Evolutionary conservation across 139 green algal genomes (phyloP).

Genomic region (Picochlorum costavermella): DNA sequence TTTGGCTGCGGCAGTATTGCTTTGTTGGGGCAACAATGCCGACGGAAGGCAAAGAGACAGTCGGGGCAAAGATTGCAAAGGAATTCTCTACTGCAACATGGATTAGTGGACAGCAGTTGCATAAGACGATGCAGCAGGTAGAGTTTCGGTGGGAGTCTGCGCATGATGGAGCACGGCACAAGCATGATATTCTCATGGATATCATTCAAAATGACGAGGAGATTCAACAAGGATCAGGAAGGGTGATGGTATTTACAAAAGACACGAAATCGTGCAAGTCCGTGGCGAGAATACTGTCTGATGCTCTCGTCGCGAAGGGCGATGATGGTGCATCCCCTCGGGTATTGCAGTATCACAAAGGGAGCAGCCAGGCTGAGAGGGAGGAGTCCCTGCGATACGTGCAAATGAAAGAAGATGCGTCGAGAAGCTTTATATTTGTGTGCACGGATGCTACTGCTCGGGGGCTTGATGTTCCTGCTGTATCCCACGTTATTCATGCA

Average conservation of each 20-base stretch:
- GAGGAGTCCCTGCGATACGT: constrained; percentile 24
- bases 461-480: constrained; percentile 76
- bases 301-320: not conserved
- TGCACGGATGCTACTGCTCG: constrained; percentile 86
- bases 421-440: constrained; percentile 60
- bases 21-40: constrained; percentile 92
- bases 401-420: not conserved
- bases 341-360: constrained; percentile 45
- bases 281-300: constrained; percentile 31
- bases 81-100: constrained; percentile 56
- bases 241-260: constrained; percentile 73
- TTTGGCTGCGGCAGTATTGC: constrained; percentile 73
- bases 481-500: constrained; percentile 79
- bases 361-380: constrained; percentile 26
- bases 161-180: not conserved
- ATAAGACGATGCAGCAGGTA: constrained; percentile 37
- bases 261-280: constrained; percentile 44
- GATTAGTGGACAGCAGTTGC: constrained; percentile 59
- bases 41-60: constrained; percentile 39
- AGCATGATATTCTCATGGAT: not conserved
- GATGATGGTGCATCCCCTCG: not conserved
- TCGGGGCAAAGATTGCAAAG: constrained; percentile 47
- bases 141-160: not conserved
- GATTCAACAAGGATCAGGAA: constrained; percentile 8
- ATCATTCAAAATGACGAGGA: too few species aligned